Evolutionary conservation across 805 yeast genomes (phyloP), one percentile per base, ranked within the genome.

Genomic region (Teunomyces aglyptinius): DNA sequence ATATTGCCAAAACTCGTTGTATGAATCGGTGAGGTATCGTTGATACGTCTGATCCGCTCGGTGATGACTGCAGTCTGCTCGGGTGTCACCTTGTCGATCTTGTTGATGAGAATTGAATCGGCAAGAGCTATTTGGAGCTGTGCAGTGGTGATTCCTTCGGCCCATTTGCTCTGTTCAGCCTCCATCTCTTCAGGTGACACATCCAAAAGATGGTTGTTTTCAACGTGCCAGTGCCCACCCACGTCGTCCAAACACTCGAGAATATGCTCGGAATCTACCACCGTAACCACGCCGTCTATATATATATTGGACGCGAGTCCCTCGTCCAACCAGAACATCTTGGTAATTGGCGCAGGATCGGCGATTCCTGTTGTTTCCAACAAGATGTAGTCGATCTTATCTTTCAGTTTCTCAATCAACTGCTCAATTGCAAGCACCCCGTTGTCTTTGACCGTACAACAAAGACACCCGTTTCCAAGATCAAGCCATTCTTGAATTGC

Each of bases 241-340:
- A 71, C 68, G 53, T 89, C 97, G 47, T 80, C 83, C 26, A 92
- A 68, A 51, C 87, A 83, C 44, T 69, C 69, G 13, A 75, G 56
- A 19, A 92, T 83, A 58, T 89, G 83, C 41, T 76, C 81, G 2
- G 83, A 62, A 61, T 92, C 98, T 35, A 94, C 71, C 2, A 92
- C 97, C 0, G 97, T 86, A 11, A 94, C 78, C 4, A 92, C 89
- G 0, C 96, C 96, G 64, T 92, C 98, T 27, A 94, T 84, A 61
- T 88, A 87, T 1, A 94, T 89, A 54, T 83, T 84, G 3, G 96
- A 83, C 12, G 84, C 77, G 48, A 94, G 71, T 0, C 91, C 97
- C 19, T 88, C 92, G 63, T 94, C 99, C 26, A 91, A 75, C 99
- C 99, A 94, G 66, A 94, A 94, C 97, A 92, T 92, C 52, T 83